Percentiles rank a stretch among this genome's conserved stretches.
Conservation (phyloP, 768 basidiomycete species). For the Xerocomus potaroensis region DNA sequence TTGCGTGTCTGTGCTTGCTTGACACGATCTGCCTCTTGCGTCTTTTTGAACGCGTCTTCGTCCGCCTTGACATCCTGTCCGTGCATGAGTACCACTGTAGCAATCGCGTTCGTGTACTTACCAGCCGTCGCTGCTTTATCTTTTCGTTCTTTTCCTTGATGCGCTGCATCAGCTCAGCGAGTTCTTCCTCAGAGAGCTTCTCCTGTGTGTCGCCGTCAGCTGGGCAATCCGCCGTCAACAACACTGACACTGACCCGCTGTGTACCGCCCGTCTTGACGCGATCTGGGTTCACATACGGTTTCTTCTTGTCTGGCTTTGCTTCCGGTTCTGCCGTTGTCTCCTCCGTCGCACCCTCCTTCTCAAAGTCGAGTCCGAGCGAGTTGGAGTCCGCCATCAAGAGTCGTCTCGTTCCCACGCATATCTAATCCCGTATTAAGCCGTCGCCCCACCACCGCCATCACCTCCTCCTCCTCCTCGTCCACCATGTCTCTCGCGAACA, state of each 20-base stretch:
- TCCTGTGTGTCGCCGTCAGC: slow-evolving; percentile 43
- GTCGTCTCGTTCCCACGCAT: slow-evolving; percentile 19
- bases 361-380: slow-evolving; percentile 71
- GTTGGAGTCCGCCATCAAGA: slow-evolving; percentile 47
- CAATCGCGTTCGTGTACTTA: slow-evolving; percentile 27
- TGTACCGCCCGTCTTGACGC: slow-evolving; percentile 76
- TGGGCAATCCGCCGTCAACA: background rate
- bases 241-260: slow-evolving; percentile 50
- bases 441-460: too few species aligned
- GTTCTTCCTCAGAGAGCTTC: slow-evolving; percentile 63
- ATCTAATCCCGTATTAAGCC: slow-evolving; percentile 12
- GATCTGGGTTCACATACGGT: slow-evolving; percentile 78
- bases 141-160: slow-evolving; percentile 73
- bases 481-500: slow-evolving; percentile 91
- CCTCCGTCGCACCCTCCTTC: slow-evolving; percentile 23
- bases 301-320: slow-evolving; percentile 50
- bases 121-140: slow-evolving; percentile 66
- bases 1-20: slow-evolving; percentile 56
- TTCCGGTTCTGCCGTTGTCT: slow-evolving; percentile 6
- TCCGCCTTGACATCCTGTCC: slow-evolving; percentile 75
- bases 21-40: slow-evolving; percentile 58
- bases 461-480: slow-evolving; percentile 14
- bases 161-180: slow-evolving; percentile 62
- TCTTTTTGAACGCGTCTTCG: slow-evolving; percentile 72
- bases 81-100: background rate